Conservation (phyloP, 345 rosid species). For the Populus davidiana region DNA sequence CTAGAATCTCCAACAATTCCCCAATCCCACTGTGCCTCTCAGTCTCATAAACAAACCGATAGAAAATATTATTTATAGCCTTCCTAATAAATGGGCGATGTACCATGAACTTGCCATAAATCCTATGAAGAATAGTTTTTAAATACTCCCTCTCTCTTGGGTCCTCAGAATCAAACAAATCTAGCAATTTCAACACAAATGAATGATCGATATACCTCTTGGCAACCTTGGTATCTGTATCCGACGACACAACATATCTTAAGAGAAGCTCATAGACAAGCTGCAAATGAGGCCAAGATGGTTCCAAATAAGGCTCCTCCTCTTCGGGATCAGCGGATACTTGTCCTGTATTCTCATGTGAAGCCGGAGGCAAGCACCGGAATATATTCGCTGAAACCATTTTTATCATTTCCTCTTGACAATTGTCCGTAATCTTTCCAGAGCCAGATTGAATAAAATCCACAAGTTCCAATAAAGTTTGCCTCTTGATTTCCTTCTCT, state of each 20-base stretch:
- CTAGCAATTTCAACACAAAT: constrained; percentile 68
- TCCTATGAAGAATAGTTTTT: constrained; percentile 81
- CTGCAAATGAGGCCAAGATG: constrained; percentile 88
- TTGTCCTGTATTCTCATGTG: constrained; percentile 81
- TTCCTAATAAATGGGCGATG: constrained; percentile 85
- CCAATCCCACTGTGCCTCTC: constrained; percentile 81
- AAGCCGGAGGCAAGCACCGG: constrained; percentile 70
- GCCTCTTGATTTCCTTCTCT: constrained; percentile 84
- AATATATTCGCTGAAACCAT: constrained; percentile 66
- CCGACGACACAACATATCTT: constrained; percentile 73
- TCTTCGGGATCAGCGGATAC: constrained; percentile 71
- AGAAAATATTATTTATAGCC: constrained; percentile 71
- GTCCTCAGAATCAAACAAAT: constrained; percentile 82
- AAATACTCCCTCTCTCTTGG: constrained; percentile 79
- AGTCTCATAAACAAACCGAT: constrained; percentile 80
- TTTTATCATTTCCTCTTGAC: constrained; percentile 80
- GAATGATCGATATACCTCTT: constrained; percentile 77
- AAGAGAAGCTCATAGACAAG: constrained; percentile 71
- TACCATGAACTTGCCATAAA: constrained; percentile 92
- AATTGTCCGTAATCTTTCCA: constrained; percentile 56
- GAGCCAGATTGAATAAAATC: constrained; percentile 80
- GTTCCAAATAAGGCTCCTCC: constrained; percentile 83
- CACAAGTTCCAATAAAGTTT: constrained; percentile 66
- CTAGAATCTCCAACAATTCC: constrained; percentile 80
- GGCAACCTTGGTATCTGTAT: constrained; percentile 73